phyloP scores from a whole-genome alignment of 805 yeast genomes.

The Barnettozyma wickerhamii region DNA sequence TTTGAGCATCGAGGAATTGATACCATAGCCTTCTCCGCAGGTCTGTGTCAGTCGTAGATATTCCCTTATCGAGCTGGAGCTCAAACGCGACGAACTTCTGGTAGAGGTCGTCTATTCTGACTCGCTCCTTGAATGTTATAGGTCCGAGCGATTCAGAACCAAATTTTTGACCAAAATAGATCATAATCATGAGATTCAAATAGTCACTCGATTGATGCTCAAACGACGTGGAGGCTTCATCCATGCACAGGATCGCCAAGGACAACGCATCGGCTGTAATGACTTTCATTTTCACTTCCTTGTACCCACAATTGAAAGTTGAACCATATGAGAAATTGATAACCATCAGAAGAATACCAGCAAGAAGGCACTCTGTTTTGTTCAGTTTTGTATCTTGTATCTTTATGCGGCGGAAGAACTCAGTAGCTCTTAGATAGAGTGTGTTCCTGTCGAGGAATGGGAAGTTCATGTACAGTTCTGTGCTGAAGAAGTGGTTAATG shows the following conservation, averaged over 20 bases:
- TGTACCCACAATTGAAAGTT: conserved; percentile 5
- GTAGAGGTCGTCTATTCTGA: not conserved
- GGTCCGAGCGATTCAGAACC: conserved; percentile 8
- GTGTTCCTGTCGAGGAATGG: conserved; percentile 2
- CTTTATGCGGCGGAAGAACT: conserved; percentile 1
- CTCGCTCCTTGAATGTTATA: not conserved
- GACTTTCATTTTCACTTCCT: not conserved
- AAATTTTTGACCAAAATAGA: conserved; percentile 3
- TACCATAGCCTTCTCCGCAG: conserved; percentile 7
- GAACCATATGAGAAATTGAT: conserved; percentile 8
- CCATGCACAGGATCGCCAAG: conserved; percentile 7
- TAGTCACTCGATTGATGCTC: not conserved
- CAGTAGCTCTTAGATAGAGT: conserved; percentile 2
- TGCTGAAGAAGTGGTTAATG: conserved; percentile 8
- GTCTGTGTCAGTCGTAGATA: not conserved
- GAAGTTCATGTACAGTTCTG: conserved; percentile 5
- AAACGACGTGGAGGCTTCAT: not conserved
- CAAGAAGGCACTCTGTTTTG: not conserved
- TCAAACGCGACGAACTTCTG: not conserved
- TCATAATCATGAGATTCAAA: conserved; percentile 4
- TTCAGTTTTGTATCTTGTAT: not conserved
- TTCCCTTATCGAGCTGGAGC: conserved; percentile 1
- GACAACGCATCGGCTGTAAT: conserved; percentile 6
- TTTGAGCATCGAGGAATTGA: conserved; percentile 3
- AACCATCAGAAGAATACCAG: conserved; percentile 1